Conservation (phyloP, 352 stramenopile genomes). For the Globisporangium abappressorium region DNA sequence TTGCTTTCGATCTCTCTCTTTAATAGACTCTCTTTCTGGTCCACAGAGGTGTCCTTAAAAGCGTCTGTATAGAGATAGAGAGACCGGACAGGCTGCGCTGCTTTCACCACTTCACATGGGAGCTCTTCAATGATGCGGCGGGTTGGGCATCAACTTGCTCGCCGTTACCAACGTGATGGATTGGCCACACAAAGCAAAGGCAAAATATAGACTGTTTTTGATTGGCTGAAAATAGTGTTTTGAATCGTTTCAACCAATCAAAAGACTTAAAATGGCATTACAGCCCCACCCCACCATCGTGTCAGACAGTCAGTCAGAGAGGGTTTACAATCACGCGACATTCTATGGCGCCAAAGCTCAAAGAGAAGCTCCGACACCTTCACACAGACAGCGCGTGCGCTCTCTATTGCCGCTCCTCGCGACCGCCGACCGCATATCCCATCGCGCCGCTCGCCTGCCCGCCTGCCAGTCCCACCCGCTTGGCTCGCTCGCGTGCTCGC, state of each 20-base stretch:
- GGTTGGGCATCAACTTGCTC: not conserved
- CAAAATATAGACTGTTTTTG: too few relatives aligned
- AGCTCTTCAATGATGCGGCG: slow-evolving; percentile 1
- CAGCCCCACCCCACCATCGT: not conserved
- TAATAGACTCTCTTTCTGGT: not conserved
- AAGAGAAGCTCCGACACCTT: slow-evolving; percentile 4
- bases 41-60: not conserved
- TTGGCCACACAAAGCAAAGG: not conserved
- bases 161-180: slow-evolving; percentile 1
- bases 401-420: slow-evolving; percentile 3
- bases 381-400: not conserved
- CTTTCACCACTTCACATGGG: slow-evolving; percentile 3
- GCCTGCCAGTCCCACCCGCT: not conserved
- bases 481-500: not conserved
- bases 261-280: not conserved
- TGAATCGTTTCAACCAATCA: not conserved
- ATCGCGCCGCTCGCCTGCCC: not conserved
- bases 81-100: not conserved
- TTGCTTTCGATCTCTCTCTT: not conserved
- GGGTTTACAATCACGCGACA: slow-evolving; percentile 6
- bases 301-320: slow-evolving; percentile 5
- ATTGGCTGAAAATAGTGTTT: not conserved
- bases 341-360: not conserved
- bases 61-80: not conserved
- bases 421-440: not conserved